Evolutionary conservation across 1,139 yeast genomes (phyloP), one percentile per base, ranked within the genome.

Genomic region (Sugiyamaella castrensis): DNA sequence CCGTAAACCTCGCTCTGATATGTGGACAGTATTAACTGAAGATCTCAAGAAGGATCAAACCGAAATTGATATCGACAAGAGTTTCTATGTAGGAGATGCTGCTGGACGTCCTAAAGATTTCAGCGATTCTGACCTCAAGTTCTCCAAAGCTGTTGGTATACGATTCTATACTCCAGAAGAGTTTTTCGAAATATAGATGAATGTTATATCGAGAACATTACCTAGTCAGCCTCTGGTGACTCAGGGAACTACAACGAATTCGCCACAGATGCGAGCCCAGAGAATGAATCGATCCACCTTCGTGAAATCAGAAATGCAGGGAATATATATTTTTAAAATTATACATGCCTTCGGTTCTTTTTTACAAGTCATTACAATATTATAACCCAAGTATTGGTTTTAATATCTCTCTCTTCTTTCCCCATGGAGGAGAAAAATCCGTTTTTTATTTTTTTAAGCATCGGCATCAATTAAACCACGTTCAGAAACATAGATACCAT

Each of bases 401-500:
- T 19, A 19, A 19, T 5, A 19, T 19, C 24, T 19, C 24, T 19
- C 24, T 19, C 24, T 19, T 19, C 5, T 19, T 19, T 29, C 9
- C 9, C 9, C 32, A 29, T 10, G 32, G n/a, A 29, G 32, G n/a
- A 29, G 5, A 31, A 6, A n/a, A 31, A 31, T n/a, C 15, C 34
- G 15, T 31, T n/a, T 31, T n/a, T 13, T n/a, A 3, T n/a, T n/a
- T 12, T 26, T 43, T 43, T 78, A 79, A 59, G 72, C 71, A 53
- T 82, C 88, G 71, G 79, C 81, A 55, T 72, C 87, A 72, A 92
- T 81, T 72, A 80, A 79, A 71, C 96, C 96, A 78, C 87, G 87
- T 80, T 87, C 95, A 63, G 98, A 91, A 69, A 92, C 98, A 77
- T 92, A 92, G 80, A 92, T 91, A 89, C 98, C 98, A 78, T 92